Conservation (phyloP, 1,284 basidiomycete species). For the Apiotrichum brassicae region DNA sequence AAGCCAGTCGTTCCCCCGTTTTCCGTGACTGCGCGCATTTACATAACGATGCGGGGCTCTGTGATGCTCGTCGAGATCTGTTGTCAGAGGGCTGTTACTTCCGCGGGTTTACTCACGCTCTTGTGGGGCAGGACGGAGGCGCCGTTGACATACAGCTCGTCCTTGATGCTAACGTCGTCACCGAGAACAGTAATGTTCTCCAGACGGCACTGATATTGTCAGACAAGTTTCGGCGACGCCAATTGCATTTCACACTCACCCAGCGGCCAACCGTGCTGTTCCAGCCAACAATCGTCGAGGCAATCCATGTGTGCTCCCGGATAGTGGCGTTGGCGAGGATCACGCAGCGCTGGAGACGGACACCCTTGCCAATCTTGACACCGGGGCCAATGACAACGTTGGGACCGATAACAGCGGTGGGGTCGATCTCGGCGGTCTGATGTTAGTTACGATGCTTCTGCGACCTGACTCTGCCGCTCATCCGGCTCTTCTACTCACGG, state of each 20-base stretch:
- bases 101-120: constrained; percentile 39
- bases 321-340: constrained; percentile 50
- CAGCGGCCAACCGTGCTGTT: constrained; percentile 52
- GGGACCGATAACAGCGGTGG: constrained; percentile 50
- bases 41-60: constrained; percentile 50
- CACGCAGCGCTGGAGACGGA: constrained; percentile 52
- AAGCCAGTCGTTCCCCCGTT: no score
- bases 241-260: constrained; percentile 27
- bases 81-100: neutral
- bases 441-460: constrained; percentile 7
- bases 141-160: constrained; percentile 52
- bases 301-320: constrained; percentile 53
- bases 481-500: constrained; percentile 32
- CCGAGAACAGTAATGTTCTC: constrained; percentile 53
- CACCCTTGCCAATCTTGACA: constrained; percentile 51
- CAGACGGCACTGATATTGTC: constrained; percentile 41
- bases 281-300: constrained; percentile 52
- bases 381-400: constrained; percentile 53
- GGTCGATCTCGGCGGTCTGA: constrained; percentile 50
- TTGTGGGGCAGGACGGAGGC: constrained; percentile 52
- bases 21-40: constrained; percentile 2
- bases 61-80: constrained; percentile 49
- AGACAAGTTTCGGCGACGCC: neutral
- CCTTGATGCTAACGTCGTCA: constrained; percentile 54
- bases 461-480: constrained; percentile 2